A percentile compares a stretch with the other conserved stretches of the same genome.
phyloP scores from a whole-genome alignment of 192 early-diverging fungal species.

The Linderina pennispora region DNA sequence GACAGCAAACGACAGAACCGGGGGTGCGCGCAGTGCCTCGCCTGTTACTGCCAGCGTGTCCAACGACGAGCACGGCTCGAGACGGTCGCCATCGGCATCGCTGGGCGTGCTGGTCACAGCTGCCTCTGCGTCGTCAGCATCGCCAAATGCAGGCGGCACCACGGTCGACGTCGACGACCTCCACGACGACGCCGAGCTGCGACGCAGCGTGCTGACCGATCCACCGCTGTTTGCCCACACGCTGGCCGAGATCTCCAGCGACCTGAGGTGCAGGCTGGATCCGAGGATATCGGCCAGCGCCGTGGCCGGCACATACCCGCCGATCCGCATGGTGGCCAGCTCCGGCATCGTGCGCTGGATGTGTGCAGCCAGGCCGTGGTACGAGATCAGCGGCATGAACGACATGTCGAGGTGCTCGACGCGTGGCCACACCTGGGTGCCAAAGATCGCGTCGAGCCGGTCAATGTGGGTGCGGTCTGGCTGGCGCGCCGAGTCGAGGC shows the following conservation, averaged over 20 bases:
- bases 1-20: conserved; percentile 19
- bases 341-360: conserved; percentile 22
- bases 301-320: conserved; percentile 25
- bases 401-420: conserved; percentile 33
- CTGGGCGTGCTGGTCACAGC: background rate
- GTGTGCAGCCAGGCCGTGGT: conserved; percentile 22
- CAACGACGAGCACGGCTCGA: conserved; percentile 1
- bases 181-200: conserved; percentile 17
- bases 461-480: conserved; percentile 5
- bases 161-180: conserved; percentile 16
- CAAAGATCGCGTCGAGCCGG: conserved; percentile 7
- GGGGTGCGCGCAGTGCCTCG: conserved; percentile 20
- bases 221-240: conserved; percentile 24
- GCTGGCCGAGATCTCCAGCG: conserved; percentile 23
- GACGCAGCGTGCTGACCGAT: too few species aligned
- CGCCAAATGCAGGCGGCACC: background rate
- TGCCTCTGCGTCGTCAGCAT: background rate
- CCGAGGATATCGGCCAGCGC: conserved; percentile 19
- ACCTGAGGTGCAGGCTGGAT: conserved; percentile 5
- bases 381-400: conserved; percentile 37
- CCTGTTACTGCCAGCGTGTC: conserved; percentile 10
- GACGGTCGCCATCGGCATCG: background rate
- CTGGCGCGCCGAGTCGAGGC: conserved; percentile 6
- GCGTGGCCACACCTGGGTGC: conserved; percentile 16
- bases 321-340: conserved; percentile 23